phyloP scores from a whole-genome alignment of 2,329 filamentous ascomycete species.

The Trichoderma lentiforme region DNA sequence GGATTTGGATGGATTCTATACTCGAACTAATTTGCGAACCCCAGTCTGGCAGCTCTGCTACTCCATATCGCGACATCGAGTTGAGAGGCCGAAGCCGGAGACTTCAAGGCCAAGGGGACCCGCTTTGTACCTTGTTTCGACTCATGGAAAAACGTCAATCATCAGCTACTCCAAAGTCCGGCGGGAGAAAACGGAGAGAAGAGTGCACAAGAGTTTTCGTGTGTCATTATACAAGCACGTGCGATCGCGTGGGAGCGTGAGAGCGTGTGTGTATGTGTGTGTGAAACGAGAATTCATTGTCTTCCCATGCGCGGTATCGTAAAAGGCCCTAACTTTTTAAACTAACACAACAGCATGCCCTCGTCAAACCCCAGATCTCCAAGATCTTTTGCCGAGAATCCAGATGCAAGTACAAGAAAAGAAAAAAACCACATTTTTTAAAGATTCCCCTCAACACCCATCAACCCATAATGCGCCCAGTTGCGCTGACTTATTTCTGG shows the following conservation, averaged over 20 bases:
- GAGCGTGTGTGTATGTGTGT: not conserved
- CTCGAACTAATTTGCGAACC: not conserved
- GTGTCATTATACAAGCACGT: not conserved
- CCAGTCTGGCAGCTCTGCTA: constrained; percentile 1
- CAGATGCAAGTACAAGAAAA: constrained; percentile 14
- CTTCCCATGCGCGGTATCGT: constrained; percentile 17
- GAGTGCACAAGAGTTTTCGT: not conserved
- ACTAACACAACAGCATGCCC: constrained; percentile 11
- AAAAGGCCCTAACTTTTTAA: constrained; percentile 17
- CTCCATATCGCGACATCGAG: not conserved
- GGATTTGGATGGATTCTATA: not conserved
- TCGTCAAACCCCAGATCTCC: constrained; percentile 16
- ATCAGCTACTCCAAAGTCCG: not conserved
- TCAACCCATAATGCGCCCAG: not conserved
- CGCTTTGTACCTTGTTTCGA: constrained; percentile 6
- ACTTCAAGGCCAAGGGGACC: not conserved
- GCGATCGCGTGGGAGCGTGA: not conserved
- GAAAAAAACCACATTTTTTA: constrained; percentile 3
- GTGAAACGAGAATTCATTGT: constrained; percentile 7
- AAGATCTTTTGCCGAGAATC: constrained; percentile 10
- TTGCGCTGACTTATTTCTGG: constrained; percentile 49
- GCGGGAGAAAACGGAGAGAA: constrained; percentile 1
- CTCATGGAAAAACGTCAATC: not conserved
- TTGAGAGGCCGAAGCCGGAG: constrained; percentile 13
- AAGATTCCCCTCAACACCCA: not conserved